These are phyloP conservation scores for Amphichorda felina DNA, from an alignment of 2,329 filamentous ascomycete species.

Conservation along the genomic window DNA sequence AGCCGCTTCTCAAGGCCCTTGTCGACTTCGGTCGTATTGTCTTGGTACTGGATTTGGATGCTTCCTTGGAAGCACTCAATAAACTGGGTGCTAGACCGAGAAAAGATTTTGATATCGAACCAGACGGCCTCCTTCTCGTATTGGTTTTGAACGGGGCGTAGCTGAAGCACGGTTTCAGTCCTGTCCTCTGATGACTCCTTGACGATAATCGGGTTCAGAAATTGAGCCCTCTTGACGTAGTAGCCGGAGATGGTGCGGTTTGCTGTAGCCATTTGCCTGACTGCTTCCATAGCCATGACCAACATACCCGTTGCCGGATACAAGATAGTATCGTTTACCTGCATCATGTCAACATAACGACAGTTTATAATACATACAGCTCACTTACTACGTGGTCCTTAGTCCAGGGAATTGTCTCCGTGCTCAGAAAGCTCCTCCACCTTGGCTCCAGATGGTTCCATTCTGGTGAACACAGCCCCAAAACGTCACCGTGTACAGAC, in stretches of 20 bases:
- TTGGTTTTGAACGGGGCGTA: no score
- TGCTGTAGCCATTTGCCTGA: conserved; percentile 1
- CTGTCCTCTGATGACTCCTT: background rate
- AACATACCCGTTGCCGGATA: conserved; percentile 15
- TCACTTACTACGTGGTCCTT: conserved; percentile 14
- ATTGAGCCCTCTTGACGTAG: background rate
- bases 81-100: no score
- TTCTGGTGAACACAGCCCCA: conserved; percentile 10
- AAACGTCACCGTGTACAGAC: conserved; percentile 6
- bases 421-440: conserved; percentile 18
- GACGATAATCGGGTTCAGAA: conserved; percentile 1
- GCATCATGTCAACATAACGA: background rate
- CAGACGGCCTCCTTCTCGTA: no score
- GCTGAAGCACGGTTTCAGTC: background rate
- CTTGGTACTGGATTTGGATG: no score
- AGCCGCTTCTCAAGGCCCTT: no score
- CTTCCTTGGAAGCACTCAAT: no score
- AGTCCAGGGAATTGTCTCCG: conserved; percentile 18
- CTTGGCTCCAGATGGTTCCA: conserved; percentile 10
- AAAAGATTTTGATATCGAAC: no score
- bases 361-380: no score
- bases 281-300: conserved; percentile 18
- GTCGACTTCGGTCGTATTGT: no score
- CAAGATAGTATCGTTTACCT: conserved; percentile 4
- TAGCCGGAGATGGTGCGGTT: background rate